phyloP scores from a whole-genome alignment of 805 yeast species.

The Spathaspora arborariae region DNA sequence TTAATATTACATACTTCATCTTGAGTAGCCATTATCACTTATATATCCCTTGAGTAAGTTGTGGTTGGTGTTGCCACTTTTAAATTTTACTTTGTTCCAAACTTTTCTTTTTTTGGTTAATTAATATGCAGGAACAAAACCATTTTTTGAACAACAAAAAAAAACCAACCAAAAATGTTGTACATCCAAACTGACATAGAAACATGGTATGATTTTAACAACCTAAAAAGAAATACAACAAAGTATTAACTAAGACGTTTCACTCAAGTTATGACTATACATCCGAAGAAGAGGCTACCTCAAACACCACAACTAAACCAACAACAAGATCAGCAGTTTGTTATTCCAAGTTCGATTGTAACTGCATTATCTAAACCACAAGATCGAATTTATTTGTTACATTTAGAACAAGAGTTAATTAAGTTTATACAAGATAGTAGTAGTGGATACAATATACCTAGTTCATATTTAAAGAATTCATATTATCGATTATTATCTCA shows the following conservation, averaged over 20 bases:
- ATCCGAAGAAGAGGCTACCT: neutral
- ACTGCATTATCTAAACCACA: conserved; percentile 18
- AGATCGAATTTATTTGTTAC: conserved; percentile 18
- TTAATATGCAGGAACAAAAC: neutral
- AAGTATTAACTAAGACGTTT: neutral
- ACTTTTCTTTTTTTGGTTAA: too few species aligned
- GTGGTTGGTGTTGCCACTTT: neutral
- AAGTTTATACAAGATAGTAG: conserved; percentile 13
- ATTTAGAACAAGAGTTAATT: conserved; percentile 19
- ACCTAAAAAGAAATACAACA: neutral
- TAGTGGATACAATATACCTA: conserved; percentile 11
- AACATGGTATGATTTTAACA: too few species aligned
- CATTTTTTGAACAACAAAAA: neutral
- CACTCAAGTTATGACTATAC: neutral
- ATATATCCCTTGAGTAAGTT: too few species aligned
- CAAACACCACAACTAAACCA: neutral
- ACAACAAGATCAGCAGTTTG: neutral
- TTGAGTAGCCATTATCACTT: conserved; percentile 8
- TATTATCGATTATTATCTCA: conserved; percentile 66
- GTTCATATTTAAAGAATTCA: conserved; percentile 52
- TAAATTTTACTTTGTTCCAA: neutral
- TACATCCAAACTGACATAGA: neutral
- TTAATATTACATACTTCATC: conserved; percentile 14
- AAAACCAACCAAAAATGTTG: neutral
- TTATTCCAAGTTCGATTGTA: conserved; percentile 15